These are phyloP conservation scores for Aspergillus indologenus DNA, from an alignment of 495 filamentous ascomycete genomes.

Conservation along the genomic window DNA sequence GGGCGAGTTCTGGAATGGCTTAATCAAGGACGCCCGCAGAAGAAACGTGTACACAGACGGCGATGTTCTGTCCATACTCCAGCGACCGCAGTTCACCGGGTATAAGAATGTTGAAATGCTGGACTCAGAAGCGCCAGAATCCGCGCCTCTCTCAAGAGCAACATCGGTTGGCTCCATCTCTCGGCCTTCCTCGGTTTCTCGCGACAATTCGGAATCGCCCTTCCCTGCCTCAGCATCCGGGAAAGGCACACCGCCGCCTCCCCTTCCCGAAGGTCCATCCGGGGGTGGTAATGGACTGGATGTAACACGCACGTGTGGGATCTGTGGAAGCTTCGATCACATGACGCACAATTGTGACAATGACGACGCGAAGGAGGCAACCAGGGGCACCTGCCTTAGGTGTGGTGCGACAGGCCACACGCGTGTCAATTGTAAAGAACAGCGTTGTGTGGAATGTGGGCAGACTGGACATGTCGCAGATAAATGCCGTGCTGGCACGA, in stretches of 20 bases:
- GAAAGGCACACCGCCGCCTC: conserved; percentile 24
- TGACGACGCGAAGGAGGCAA: conserved; percentile 33
- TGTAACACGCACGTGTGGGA: conserved; percentile 37
- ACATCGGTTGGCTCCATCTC: conserved; percentile 22
- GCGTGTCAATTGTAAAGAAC: conserved; percentile 34
- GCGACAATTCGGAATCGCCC: conserved; percentile 27
- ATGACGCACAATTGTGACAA: conserved; percentile 50
- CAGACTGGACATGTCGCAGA: conserved; percentile 38
- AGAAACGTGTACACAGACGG: conserved; percentile 76
- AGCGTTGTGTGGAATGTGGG: conserved; percentile 48
- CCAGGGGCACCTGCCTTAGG: conserved; percentile 41
- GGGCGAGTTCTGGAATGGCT: conserved; percentile 82
- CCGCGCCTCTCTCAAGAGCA: conserved; percentile 14
- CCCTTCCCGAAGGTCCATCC: conserved; percentile 37
- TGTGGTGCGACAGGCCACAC: conserved; percentile 43
- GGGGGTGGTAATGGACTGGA: conserved; percentile 48
- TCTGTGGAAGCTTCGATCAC: conserved; percentile 49
- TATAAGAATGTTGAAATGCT: conserved; percentile 49
- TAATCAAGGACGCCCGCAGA: conserved; percentile 74
- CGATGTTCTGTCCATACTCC: conserved; percentile 53
- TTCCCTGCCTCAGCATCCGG: conserved; percentile 27
- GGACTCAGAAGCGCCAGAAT: conserved; percentile 29
- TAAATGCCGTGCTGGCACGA: conserved; percentile 31
- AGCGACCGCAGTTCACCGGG: conserved; percentile 47
- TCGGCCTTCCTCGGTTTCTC: conserved; percentile 26